Evolutionary conservation across 305 asterid genomes (phyloP).

Genomic region (Fraxinus xanthoxyloides): DNA sequence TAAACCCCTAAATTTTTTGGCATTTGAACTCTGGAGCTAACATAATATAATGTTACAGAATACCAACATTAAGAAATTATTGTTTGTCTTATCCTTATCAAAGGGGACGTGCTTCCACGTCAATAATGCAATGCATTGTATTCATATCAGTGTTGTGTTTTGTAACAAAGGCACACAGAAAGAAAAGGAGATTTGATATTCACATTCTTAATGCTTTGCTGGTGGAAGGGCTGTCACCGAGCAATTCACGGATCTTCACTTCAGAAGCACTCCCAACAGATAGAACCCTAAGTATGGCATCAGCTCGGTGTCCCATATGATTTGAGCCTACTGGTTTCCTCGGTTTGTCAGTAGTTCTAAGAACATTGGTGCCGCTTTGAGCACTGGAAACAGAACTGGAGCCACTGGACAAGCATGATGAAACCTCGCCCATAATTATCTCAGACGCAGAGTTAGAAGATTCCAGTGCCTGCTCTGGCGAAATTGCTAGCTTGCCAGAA

Average conservation of each 20-base stretch:
- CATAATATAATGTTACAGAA: background rate
- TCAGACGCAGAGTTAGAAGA: slow-evolving; percentile 45
- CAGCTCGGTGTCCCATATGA: slow-evolving; percentile 65
- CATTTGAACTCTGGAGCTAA: background rate
- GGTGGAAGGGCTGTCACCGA: slow-evolving; percentile 94
- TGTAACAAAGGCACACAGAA: background rate
- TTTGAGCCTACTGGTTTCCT: slow-evolving; percentile 43
- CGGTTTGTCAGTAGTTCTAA: slow-evolving; percentile 23
- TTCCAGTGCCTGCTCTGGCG: slow-evolving; percentile 18
- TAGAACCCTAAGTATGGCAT: slow-evolving; percentile 61
- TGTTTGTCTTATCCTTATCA: background rate
- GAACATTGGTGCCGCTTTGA: slow-evolving; percentile 24
- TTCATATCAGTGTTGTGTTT: background rate
- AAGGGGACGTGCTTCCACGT: background rate
- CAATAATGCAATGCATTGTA: background rate
- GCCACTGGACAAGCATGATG: slow-evolving; percentile 54
- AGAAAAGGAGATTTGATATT: slow-evolving; percentile 18
- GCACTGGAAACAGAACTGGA: slow-evolving; percentile 36
- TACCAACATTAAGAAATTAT: background rate
- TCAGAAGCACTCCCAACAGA: slow-evolving; percentile 68
- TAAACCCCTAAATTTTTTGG: background rate
- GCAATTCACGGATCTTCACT: slow-evolving; percentile 75
- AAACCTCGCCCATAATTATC: slow-evolving; percentile 42
- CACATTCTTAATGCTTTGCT: slow-evolving; percentile 98
- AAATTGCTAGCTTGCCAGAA: slow-evolving; percentile 30